phyloP scores from a whole-genome alignment of 2,329 filamentous ascomycete species.

The Didymellaceae sp. region DNA sequence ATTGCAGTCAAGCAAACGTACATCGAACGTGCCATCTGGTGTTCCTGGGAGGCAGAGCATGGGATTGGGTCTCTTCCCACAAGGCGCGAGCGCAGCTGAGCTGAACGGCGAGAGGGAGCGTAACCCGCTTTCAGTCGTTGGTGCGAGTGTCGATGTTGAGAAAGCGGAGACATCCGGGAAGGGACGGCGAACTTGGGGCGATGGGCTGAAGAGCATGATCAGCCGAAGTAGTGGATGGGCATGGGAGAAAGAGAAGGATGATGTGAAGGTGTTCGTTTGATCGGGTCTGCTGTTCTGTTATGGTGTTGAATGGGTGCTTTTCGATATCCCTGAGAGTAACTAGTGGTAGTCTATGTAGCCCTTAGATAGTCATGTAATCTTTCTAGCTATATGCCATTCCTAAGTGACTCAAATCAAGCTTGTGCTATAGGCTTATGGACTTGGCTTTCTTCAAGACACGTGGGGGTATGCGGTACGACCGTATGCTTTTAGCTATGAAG shows the following conservation, averaged over 20 bases:
- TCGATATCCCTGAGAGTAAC: constrained; percentile 9
- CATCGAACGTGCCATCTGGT: constrained; percentile 4
- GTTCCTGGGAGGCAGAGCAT: constrained; percentile 1
- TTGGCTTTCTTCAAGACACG: no score
- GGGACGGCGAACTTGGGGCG: constrained; percentile 32
- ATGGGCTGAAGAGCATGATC: constrained; percentile 29
- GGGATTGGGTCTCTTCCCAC: constrained; percentile 23
- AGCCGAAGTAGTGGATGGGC: constrained; percentile 21
- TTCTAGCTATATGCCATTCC: no score
- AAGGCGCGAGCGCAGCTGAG: constrained; percentile 18
- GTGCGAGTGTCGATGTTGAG: constrained; percentile 17
- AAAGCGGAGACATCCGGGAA: constrained; percentile 20
- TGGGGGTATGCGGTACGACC: no score
- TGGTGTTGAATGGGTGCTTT: not conserved
- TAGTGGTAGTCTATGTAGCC: not conserved
- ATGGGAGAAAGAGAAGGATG: constrained; percentile 24
- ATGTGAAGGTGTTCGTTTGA: constrained; percentile 35
- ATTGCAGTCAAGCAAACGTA: constrained; percentile 9
- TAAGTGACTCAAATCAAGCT: no score
- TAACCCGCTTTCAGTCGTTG: constrained; percentile 23
- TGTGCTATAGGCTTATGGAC: no score
- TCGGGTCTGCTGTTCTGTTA: not conserved
- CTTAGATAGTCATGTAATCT: not conserved
- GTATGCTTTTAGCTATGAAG: no score
- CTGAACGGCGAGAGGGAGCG: constrained; percentile 16